Evolutionary conservation across 83 land plant species (phyloP).

Genomic region (Picea abies): DNA sequence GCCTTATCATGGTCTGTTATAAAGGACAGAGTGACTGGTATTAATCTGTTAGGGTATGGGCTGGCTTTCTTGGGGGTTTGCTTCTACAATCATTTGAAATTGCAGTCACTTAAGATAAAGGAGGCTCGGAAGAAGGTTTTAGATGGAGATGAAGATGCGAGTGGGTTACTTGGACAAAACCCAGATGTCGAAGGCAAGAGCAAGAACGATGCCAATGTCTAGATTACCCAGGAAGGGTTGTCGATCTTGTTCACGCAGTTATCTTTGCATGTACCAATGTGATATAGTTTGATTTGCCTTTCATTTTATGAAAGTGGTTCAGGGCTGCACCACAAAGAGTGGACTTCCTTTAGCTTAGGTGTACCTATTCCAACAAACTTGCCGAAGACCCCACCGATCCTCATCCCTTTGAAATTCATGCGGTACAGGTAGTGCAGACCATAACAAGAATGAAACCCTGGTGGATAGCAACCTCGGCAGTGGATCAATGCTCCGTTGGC

Average conservation of each 20-base stretch:
- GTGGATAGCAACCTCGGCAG: neutral
- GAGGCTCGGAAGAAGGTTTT: conserved; percentile 56
- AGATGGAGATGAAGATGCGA: conserved; percentile 35
- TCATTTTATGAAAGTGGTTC: too few relatives aligned
- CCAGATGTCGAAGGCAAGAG: conserved; percentile 26
- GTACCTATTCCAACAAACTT: too few relatives aligned
- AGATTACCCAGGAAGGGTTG: neutral
- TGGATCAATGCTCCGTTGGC: neutral
- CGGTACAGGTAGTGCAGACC: neutral
- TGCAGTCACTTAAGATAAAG: conserved; percentile 73
- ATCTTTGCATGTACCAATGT: too few relatives aligned
- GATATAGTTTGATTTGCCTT: too few relatives aligned
- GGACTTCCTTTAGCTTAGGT: too few relatives aligned
- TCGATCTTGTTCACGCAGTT: too few relatives aligned
- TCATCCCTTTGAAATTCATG: neutral
- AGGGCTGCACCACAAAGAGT: too few relatives aligned
- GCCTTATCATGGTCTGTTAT: too few relatives aligned
- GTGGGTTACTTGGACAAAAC: conserved; percentile 41
- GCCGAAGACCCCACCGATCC: conserved; percentile 33
- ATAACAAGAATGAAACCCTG: neutral
- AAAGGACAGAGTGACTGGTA: conserved; percentile 44
- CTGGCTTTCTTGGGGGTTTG: conserved; percentile 34
- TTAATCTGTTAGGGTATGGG: too few relatives aligned
- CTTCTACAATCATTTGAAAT: conserved; percentile 68
- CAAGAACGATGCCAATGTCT: neutral